These are phyloP conservation scores for Tylopilus subfusipes DNA, from an alignment of 768 basidiomycete species.

Conservation along the genomic window DNA sequence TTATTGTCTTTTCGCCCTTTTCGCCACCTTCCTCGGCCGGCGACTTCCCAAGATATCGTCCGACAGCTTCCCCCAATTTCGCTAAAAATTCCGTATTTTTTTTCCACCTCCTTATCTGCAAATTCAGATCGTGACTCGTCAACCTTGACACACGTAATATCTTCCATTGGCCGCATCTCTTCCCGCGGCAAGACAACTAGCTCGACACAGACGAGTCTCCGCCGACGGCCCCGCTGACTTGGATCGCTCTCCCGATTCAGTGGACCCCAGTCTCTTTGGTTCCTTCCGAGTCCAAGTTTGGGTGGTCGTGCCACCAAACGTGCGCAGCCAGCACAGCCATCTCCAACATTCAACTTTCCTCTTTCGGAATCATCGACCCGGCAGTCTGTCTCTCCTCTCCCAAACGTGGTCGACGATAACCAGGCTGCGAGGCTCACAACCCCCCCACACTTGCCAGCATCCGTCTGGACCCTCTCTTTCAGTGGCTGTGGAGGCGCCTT, in stretches of 20 bases:
- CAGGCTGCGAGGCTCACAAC: too few species aligned
- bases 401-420: constrained; percentile 6
- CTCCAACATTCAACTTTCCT: constrained; percentile 27
- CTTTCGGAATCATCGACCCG: constrained; percentile 24
- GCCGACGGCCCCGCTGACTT: constrained; percentile 29
- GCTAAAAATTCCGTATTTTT: constrained; percentile 33
- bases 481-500: constrained; percentile 19
- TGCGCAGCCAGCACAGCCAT: constrained; percentile 9
- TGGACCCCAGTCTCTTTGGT: too few species aligned
- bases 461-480: constrained; percentile 5
- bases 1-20: constrained; percentile 46
- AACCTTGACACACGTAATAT: constrained; percentile 29
- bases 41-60: constrained; percentile 33
- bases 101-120: constrained; percentile 34
- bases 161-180: constrained; percentile 24
- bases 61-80: constrained; percentile 21
- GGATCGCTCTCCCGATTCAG: constrained; percentile 11
- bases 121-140: constrained; percentile 32
- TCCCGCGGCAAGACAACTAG: constrained; percentile 30
- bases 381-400: constrained; percentile 10
- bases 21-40: constrained; percentile 31
- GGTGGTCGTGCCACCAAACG: not conserved
- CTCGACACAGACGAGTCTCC: constrained; percentile 20
- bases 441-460: not conserved
- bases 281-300: constrained; percentile 13